Evolutionary conservation across 2,329 filamentous ascomycete genomes (phyloP).

Genomic region (Domatiomyces globalis): DNA sequence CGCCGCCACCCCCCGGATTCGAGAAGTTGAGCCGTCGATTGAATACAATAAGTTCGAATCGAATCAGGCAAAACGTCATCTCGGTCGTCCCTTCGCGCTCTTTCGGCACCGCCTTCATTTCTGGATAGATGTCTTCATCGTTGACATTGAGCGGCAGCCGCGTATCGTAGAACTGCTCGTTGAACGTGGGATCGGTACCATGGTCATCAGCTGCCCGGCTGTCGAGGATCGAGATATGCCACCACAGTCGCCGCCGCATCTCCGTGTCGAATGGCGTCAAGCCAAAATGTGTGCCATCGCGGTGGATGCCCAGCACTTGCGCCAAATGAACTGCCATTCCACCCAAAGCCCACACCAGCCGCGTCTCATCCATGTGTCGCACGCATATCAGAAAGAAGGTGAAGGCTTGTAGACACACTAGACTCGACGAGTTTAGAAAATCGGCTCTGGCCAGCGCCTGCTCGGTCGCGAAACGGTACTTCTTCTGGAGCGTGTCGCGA

Average conservation of each 20-base stretch:
- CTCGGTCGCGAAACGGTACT: conserved; percentile 49
- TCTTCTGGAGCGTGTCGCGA: conserved; percentile 34
- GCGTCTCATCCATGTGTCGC: conserved; percentile 32
- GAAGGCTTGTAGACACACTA: conserved; percentile 48
- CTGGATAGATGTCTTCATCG: conserved; percentile 35
- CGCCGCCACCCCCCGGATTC: conserved; percentile 20
- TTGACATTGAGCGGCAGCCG: conserved; percentile 37
- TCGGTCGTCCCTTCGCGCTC: conserved; percentile 40
- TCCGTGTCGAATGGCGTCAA: conserved; percentile 40
- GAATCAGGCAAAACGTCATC: conserved; percentile 37
- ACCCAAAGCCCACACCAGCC: conserved; percentile 31
- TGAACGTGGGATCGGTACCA: conserved; percentile 47
- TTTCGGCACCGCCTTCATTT: conserved; percentile 34
- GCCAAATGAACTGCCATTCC: conserved; percentile 30
- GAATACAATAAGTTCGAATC: conserved; percentile 38
- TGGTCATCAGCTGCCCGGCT: conserved; percentile 48
- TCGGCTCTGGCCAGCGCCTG: conserved; percentile 50
- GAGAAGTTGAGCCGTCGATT: conserved; percentile 27
- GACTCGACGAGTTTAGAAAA: conserved; percentile 47
- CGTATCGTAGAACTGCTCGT: conserved; percentile 46
- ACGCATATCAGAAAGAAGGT: conserved; percentile 45
- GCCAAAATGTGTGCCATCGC: conserved; percentile 36
- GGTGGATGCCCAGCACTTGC: conserved; percentile 24
- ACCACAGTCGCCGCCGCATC: conserved; percentile 28
- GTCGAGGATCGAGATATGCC: conserved; percentile 38